Evolutionary conservation across 441 rosid species (phyloP).

Genomic region (Croton laevigatus): DNA sequence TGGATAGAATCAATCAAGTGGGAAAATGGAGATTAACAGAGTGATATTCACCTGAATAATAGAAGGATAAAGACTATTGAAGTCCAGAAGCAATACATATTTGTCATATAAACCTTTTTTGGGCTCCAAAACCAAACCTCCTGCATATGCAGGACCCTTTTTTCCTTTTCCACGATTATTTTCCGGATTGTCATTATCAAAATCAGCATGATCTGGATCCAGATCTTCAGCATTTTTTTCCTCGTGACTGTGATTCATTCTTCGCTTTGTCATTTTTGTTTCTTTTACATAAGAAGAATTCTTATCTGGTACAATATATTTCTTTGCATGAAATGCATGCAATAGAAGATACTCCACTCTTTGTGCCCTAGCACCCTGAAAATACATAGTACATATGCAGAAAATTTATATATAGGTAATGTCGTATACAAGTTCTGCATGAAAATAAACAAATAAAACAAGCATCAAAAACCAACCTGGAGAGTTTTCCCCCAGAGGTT

Average conservation of each 20-base stretch:
- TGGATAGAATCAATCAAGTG: not conserved
- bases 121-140: conserved; percentile 98
- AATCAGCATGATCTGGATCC: conserved; percentile 39
- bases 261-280: conserved; percentile 54
- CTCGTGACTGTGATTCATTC: conserved; percentile 44
- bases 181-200: conserved; percentile 42
- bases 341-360: conserved; percentile 89
- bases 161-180: conserved; percentile 56
- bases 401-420: not conserved
- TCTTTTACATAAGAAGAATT: conserved; percentile 53
- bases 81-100: conserved; percentile 90
- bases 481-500: conserved; percentile 99
- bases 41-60: conserved; percentile 76
- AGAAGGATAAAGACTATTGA: conserved; percentile 98
- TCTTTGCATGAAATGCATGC: conserved; percentile 91
- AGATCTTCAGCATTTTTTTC: conserved; percentile 44
- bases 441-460: conserved; percentile 10
- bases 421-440: conserved; percentile 3
- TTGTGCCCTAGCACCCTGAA: conserved; percentile 97
- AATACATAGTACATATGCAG: conserved; percentile 22
- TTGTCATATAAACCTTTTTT: conserved; percentile 94
- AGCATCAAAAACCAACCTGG: conserved; percentile 55
- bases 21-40: conserved; percentile 22
- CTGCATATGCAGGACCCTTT: conserved; percentile 89
- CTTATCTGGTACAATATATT: conserved; percentile 94